Percentiles rank a stretch among this genome's conserved stretches.
phyloP scores from a whole-genome alignment of 768 basidiomycete species.

The Amanita pallidorosea region DNA sequence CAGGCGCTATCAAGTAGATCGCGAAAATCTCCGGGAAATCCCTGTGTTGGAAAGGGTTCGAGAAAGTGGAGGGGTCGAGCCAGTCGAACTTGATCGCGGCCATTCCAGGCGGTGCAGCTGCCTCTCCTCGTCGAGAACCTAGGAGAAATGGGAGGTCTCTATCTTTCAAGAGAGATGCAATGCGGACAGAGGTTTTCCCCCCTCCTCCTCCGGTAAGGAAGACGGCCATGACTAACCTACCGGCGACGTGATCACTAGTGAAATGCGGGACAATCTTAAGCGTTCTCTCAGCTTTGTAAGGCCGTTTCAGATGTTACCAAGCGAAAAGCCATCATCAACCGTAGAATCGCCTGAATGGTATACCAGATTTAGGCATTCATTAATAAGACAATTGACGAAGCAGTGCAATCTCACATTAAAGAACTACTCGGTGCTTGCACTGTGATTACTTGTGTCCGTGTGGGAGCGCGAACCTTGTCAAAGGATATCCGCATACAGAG shows the following conservation, averaged over 20 bases:
- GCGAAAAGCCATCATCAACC: background rate
- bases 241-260: background rate
- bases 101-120: background rate
- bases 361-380: too few relatives aligned
- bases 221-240: background rate
- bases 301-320: background rate
- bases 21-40: background rate
- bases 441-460: background rate
- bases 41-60: background rate
- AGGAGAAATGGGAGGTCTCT: background rate
- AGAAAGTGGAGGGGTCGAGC: background rate
- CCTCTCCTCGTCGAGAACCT: background rate
- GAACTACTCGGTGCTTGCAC: background rate
- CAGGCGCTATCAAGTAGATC: background rate
- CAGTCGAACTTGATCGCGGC: background rate
- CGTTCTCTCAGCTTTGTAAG: background rate
- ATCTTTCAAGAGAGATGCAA: background rate
- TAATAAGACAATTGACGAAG: background rate
- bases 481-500: too few relatives aligned
- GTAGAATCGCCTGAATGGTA: too few relatives aligned
- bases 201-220: background rate
- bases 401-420: background rate
- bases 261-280: background rate
- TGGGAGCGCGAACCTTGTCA: too few relatives aligned
- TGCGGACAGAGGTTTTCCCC: background rate